Percentiles rank a stretch among this genome's conserved stretches.
Conservation (phyloP, 192 early-diverging fungal genomes). For the Podila verticillata region DNA sequence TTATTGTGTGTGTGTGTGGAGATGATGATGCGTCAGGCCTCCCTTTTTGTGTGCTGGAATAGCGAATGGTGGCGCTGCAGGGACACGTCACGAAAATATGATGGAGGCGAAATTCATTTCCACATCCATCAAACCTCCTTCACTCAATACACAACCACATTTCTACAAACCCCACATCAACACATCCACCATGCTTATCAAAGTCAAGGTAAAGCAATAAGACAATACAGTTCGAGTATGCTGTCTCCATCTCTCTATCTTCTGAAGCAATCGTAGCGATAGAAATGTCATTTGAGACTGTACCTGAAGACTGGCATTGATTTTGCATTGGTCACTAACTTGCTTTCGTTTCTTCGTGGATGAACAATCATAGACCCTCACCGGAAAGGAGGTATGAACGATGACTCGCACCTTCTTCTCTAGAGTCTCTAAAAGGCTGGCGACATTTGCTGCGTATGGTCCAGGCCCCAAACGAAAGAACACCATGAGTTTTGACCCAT, state of each 20-base stretch:
- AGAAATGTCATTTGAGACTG: no score
- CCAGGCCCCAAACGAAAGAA: no score
- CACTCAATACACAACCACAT: background rate
- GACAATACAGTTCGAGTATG: background rate
- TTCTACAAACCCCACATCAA: slow-evolving; percentile 4
- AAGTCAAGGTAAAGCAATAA: slow-evolving; percentile 71
- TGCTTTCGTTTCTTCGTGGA: background rate
- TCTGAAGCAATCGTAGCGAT: no score
- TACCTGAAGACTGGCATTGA: no score
- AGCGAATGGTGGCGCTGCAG: background rate
- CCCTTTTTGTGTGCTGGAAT: background rate
- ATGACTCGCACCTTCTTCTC: background rate
- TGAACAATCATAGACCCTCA: slow-evolving; percentile 73
- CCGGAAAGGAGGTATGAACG: slow-evolving; percentile 81
- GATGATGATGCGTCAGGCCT: background rate
- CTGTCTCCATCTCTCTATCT: no score
- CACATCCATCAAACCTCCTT: background rate
- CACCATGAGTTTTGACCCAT: background rate
- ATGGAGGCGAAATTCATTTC: background rate
- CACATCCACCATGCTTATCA: slow-evolving; percentile 69
- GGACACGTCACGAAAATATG: slow-evolving; percentile 20
- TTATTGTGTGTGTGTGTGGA: background rate
- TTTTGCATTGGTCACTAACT: background rate
- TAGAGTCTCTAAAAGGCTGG: background rate
- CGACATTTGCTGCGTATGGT: no score